phyloP scores from a whole-genome alignment of 1,284 basidiomycete genomes.

The Retiboletus flavoniger region DNA sequence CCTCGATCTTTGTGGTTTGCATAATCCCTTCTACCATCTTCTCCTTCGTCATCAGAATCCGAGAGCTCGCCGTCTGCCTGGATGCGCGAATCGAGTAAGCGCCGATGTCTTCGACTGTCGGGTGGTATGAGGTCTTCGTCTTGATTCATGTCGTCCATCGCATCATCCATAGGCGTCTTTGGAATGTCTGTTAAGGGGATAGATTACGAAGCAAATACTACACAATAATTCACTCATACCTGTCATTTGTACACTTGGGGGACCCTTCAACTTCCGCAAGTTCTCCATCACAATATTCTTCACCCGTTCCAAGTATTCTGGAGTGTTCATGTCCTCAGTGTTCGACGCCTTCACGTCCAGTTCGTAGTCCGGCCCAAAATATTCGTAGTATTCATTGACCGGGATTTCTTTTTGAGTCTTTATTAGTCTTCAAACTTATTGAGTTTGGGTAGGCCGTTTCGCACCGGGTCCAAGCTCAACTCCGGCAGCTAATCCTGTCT shows the following conservation, averaged over 20 bases:
- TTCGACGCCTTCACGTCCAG: constrained; percentile 97
- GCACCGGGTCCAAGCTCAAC: constrained; percentile 86
- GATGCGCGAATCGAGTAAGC: constrained; percentile 68
- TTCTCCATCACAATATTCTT: constrained; percentile 92
- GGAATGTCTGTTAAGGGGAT: constrained; percentile 61
- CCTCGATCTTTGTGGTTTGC: constrained; percentile 54
- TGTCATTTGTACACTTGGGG: constrained; percentile 88
- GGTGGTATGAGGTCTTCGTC: constrained; percentile 79
- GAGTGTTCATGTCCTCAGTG: constrained; percentile 94
- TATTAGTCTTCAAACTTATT: constrained; percentile 8
- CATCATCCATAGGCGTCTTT: constrained; percentile 73
- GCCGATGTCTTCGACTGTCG: constrained; percentile 70
- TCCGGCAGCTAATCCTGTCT: constrained; percentile 95
- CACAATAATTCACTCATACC: constrained; percentile 44
- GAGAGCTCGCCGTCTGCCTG: constrained; percentile 81
- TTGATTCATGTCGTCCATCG: constrained; percentile 73
- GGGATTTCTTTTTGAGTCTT: constrained; percentile 72
- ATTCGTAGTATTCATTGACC: constrained; percentile 98
- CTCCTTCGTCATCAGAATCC: constrained; percentile 85
- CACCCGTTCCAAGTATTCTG: constrained; percentile 90
- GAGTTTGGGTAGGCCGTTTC: constrained; percentile 15
- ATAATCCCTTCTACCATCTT: constrained; percentile 72
- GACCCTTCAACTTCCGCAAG: constrained; percentile 78
- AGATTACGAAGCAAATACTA: background rate
- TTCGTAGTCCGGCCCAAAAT: constrained; percentile 97